Conservation (phyloP, 139 green algal species). For the Chlamydomonas schloesseri region DNA sequence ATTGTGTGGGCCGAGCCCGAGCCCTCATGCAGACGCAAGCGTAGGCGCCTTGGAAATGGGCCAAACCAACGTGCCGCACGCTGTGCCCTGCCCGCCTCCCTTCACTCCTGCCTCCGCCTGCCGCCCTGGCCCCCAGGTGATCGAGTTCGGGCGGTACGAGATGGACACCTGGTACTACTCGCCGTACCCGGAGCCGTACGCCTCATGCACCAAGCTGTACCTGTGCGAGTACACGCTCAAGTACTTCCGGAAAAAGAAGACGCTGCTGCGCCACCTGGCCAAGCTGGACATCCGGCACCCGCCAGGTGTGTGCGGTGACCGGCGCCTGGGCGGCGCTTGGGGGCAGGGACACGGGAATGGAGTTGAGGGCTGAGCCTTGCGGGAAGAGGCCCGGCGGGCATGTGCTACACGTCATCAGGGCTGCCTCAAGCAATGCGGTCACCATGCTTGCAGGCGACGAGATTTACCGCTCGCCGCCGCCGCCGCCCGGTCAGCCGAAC, state of each 20-base stretch:
- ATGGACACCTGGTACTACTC: constrained; percentile 99
- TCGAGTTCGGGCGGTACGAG: constrained; percentile 95
- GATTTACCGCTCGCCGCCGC: constrained; percentile 87
- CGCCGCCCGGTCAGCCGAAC: constrained; percentile 60
- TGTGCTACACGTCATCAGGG: too few species aligned
- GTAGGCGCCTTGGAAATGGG: too few species aligned
- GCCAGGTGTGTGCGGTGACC: constrained; percentile 73
- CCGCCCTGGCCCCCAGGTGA: constrained; percentile 53
- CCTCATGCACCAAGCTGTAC: constrained; percentile 92
- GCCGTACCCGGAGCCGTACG: constrained; percentile 95
- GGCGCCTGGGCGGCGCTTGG: too few species aligned
- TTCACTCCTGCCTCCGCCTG: too few species aligned
- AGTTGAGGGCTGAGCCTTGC: too few species aligned
- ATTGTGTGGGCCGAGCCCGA: too few species aligned
- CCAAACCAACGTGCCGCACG: too few species aligned
- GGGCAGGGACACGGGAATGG: too few species aligned
- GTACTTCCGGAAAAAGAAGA: constrained; percentile 87
- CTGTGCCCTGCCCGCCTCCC: too few species aligned
- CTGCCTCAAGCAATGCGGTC: too few species aligned
- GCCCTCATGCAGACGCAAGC: too few species aligned
- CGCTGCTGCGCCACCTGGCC: constrained; percentile 92
- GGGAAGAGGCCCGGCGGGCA: too few species aligned
- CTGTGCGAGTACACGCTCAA: constrained; percentile 95
- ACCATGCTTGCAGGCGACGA: constrained; percentile 79
- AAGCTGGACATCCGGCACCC: constrained; percentile 94